These are phyloP conservation scores for Anthracocystis setariae DNA, from an alignment of 1,284 basidiomycete genomes.

Conservation along the genomic window DNA sequence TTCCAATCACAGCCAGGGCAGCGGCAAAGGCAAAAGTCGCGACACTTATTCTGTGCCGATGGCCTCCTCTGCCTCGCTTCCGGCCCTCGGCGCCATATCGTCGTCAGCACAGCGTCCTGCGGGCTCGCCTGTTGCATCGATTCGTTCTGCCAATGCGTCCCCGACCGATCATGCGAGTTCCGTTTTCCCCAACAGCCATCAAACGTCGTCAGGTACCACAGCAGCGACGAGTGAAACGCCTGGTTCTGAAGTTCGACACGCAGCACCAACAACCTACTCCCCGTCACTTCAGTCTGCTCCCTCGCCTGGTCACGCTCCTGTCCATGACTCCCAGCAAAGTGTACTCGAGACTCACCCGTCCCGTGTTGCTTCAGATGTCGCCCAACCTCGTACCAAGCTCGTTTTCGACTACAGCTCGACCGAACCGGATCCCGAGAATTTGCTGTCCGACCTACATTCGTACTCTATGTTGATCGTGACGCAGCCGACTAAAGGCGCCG, in stretches of 20 bases:
- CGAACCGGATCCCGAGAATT: constrained; percentile 31
- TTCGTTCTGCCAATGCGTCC: constrained; percentile 25
- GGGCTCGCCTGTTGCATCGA: constrained; percentile 13
- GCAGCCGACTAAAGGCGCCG: constrained; percentile 28
- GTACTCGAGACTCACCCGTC: background rate
- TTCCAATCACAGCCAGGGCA: constrained; percentile 34
- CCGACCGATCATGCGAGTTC: constrained; percentile 19
- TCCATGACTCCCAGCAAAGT: background rate
- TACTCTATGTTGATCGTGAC: constrained; percentile 16
- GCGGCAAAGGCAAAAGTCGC: constrained; percentile 27
- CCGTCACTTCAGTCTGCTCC: background rate
- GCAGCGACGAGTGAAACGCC: background rate
- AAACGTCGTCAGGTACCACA: background rate
- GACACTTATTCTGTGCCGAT: constrained; percentile 27
- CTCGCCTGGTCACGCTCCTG: background rate
- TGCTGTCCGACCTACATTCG: constrained; percentile 15
- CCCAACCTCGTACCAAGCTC: constrained; percentile 28
- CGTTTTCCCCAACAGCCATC: constrained; percentile 1
- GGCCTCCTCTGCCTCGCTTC: constrained; percentile 25
- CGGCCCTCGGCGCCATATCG: constrained; percentile 17
- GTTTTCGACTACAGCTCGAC: constrained; percentile 33
- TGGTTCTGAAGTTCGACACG: background rate
- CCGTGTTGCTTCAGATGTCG: constrained; percentile 10
- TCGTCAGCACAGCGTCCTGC: constrained; percentile 9
- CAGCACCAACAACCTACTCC: background rate